Evolutionary conservation across 768 basidiomycete species (phyloP), one percentile per base, ranked within the genome.

Genomic region (Mycena haematopus): DNA sequence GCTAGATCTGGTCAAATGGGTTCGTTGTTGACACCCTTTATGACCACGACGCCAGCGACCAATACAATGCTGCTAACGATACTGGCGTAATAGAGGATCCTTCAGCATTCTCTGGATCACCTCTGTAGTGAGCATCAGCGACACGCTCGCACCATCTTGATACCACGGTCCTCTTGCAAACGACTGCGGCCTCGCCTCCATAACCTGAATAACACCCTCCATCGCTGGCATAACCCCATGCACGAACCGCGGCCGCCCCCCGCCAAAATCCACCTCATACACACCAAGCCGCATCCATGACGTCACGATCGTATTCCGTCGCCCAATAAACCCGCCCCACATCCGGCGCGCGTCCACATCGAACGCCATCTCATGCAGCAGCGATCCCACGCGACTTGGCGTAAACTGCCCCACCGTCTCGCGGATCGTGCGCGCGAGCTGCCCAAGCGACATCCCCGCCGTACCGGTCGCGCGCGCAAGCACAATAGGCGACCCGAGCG

Each of bases 271-370:
- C 10, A 77, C 63, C 40, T 74, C 73, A 38, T 77, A 73, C 54
- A 73, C 62, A 21, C 72, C 75, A 14, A 75, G 61, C 36, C 70
- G 51, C 52, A 76, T 60, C 77, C 78, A 79, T 25, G 76, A 74
- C 21, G 75, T 77, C 9, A 76, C 69, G 22, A 79, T 72, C 10
- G 68, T 64, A 50, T 78, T 71, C 36, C 73, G 62, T 47, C 68
- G 54, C 13, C 76, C 77, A 31, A 78, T 60, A 65, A 77, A 80
- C 38, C 70, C 75, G 36, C 66, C 71, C 76, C 79, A 77, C 58
- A 69, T 68, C 36, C 77, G 67, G 35, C 71, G 70, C 24, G 76
- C 68, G 56, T 70, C 71, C 9, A 63, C 55, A 55, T 74, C 74
- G 56, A 72, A 73, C 14, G 74, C 74, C 56, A 74, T 68, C 52